A percentile compares a stretch with the other conserved stretches of the same genome.
phyloP scores from a whole-genome alignment of 192 early-diverging fungal species.

The Entophlyctis luteolus region DNA sequence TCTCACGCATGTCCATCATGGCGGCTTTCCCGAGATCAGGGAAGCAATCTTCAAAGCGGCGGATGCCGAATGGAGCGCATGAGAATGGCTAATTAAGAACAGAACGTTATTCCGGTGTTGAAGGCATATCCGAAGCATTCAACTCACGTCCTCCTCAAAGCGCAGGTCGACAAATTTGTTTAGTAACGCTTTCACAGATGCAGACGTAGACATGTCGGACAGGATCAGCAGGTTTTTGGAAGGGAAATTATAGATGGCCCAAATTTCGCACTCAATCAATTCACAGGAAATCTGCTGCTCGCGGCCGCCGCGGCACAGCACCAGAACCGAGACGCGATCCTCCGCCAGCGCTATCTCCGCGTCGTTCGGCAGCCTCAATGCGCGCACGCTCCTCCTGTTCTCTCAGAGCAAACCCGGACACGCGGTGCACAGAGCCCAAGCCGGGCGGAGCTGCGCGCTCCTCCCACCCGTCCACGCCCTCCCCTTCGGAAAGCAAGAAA shows the following conservation, averaged over 20 bases:
- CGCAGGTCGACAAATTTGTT: slow-evolving; percentile 4
- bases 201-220: too few relatives aligned
- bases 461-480: background rate
- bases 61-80: slow-evolving; percentile 6
- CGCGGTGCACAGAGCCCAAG: background rate
- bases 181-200: slow-evolving; percentile 8
- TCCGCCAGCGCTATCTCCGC: slow-evolving; percentile 4
- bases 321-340: background rate
- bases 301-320: slow-evolving; percentile 44
- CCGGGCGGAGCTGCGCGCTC: background rate
- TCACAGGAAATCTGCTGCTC: slow-evolving; percentile 21
- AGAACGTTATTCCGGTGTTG: too few relatives aligned
- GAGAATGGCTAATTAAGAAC: background rate
- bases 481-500: background rate
- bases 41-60: background rate
- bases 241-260: too few relatives aligned
- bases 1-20: background rate
- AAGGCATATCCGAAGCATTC: too few relatives aligned
- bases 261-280: too few relatives aligned
- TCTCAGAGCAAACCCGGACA: background rate
- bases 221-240: too few relatives aligned
- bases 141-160: too few relatives aligned
- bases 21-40: background rate
- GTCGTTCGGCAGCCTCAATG: background rate
- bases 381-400: background rate